Evolutionary conservation across 495 filamentous ascomycete species (phyloP), one percentile per base, ranked within the genome.

Genomic region (Xylaria sp.): DNA sequence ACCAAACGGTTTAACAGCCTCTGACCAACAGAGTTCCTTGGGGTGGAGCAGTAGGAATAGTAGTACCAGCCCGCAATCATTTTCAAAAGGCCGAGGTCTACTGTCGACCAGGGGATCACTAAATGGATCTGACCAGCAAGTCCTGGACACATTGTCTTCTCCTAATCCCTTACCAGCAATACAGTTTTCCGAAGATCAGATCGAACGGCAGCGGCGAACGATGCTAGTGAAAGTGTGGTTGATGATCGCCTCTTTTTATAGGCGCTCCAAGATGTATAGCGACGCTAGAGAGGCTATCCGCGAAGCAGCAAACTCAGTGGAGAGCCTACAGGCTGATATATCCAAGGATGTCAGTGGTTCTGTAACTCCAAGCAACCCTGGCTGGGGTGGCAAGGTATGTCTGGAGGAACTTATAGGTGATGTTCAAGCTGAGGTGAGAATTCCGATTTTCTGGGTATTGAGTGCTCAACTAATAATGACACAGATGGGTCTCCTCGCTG

Each of bases 141-240:
- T 74, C 33, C 71, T 79, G 17, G 69, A 77, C 55, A 76, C 76
- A 46, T 71, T 76, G 43, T 71, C 72, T 21, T 55, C 74, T 3
- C 67, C 77, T n/a, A 76, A 76, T 21, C 71, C 82, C 40, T 74
- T 86, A 57, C 85, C 86, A 21, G 76, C 78, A 7, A 84, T 87
- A 26, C 83, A 85, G 48, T 87, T 88, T 70, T 74, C 86, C 1
- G 81, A 81, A 48, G 80, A 82, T 0, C 84, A 88, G 71, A 76
- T 79, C 52, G 84, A 87, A 71, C 88, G 88, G 64, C 88, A 88
- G 69, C 84, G 90, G 29, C 85, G 85, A 43, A 85, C 85, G 6
- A 80, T 91, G 74, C 85, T 97, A 7, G 84, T 92, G n/a, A 90
- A 89, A 66, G 89, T 97, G 29, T 99, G 96, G 96, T 86, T 97